Evolutionary conservation across 164 flowering plant species (phyloP).

Genomic region (Vitis riparia): DNA sequence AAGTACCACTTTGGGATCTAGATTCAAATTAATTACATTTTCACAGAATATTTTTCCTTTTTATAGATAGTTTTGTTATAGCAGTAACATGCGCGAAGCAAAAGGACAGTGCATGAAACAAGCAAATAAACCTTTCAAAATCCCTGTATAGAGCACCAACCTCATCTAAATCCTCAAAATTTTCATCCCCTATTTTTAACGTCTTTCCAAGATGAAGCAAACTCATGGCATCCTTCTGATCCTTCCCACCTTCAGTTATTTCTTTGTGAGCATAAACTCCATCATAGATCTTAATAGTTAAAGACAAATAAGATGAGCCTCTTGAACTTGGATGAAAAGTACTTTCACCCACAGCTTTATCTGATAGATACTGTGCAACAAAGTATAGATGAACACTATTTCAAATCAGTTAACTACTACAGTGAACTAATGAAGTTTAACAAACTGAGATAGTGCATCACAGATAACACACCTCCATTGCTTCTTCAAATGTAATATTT

Average conservation of each 20-base stretch:
- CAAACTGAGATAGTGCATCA: background rate
- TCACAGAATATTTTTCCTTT: too few relatives aligned
- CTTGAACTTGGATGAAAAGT: slow-evolving; percentile 91
- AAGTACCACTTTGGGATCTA: too few relatives aligned
- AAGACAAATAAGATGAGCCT: slow-evolving; percentile 80
- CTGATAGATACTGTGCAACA: slow-evolving; percentile 64
- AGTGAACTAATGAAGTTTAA: too few relatives aligned
- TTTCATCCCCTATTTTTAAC: slow-evolving; percentile 89
- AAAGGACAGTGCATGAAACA: background rate
- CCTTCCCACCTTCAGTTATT: slow-evolving; percentile 90
- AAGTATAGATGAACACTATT: background rate
- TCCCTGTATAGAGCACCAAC: slow-evolving; percentile 20
- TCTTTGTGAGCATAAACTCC: slow-evolving; percentile 96
- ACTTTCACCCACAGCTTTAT: slow-evolving; percentile 93
- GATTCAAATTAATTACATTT: too few relatives aligned
- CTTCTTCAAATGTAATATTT: slow-evolving; percentile 90
- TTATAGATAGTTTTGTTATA: too few relatives aligned
- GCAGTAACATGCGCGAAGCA: background rate
- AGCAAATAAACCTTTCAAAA: background rate
- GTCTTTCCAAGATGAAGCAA: slow-evolving; percentile 88
- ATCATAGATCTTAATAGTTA: slow-evolving; percentile 86
- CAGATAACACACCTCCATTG: slow-evolving; percentile 59
- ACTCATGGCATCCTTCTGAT: slow-evolving; percentile 87
- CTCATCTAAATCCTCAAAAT: slow-evolving; percentile 97
- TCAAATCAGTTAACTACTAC: background rate